Evolutionary conservation across 2,329 filamentous ascomycete genomes (phyloP).

Genomic region (Sphaerulina vaccinii): DNA sequence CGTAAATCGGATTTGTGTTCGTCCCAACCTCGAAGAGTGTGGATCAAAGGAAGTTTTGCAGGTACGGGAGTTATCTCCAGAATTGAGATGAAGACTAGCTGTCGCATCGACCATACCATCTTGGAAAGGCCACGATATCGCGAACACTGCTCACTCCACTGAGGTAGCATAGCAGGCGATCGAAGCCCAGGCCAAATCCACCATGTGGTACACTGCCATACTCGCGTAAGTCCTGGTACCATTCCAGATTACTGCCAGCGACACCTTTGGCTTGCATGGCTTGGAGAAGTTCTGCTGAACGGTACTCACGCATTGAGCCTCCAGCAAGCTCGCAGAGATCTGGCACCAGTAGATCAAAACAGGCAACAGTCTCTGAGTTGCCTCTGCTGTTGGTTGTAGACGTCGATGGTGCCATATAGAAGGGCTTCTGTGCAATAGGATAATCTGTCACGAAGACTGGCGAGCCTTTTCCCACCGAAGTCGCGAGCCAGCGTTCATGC

Average conservation of each 20-base stretch:
- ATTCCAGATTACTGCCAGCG: slow-evolving; percentile 55
- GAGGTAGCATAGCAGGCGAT: slow-evolving; percentile 80
- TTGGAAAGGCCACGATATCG: slow-evolving; percentile 82
- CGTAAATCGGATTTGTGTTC: background rate
- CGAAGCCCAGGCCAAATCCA: slow-evolving; percentile 87
- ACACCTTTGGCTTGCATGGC: slow-evolving; percentile 72
- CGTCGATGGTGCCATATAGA: slow-evolving; percentile 72
- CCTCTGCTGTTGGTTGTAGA: slow-evolving; percentile 17
- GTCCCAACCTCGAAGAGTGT: background rate
- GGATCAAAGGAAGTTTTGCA: too few species aligned
- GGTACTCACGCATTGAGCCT: slow-evolving; percentile 85
- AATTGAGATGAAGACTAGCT: slow-evolving; percentile 24
- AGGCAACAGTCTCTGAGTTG: slow-evolving; percentile 66
- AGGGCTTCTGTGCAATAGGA: slow-evolving; percentile 84
- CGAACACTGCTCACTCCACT: slow-evolving; percentile 77
- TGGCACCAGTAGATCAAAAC: slow-evolving; percentile 86
- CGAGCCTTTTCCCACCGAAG: slow-evolving; percentile 58
- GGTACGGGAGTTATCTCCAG: too few species aligned
- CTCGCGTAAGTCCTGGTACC: slow-evolving; percentile 84
- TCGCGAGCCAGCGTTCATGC: slow-evolving; percentile 86
- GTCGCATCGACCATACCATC: slow-evolving; percentile 57
- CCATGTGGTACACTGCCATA: slow-evolving; percentile 93
- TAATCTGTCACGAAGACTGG: slow-evolving; percentile 94
- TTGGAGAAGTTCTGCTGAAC: slow-evolving; percentile 63
- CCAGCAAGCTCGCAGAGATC: slow-evolving; percentile 84